Evolutionary conservation across 1,139 yeast species (phyloP).

Genomic region (Starmera stellimalicola): DNA sequence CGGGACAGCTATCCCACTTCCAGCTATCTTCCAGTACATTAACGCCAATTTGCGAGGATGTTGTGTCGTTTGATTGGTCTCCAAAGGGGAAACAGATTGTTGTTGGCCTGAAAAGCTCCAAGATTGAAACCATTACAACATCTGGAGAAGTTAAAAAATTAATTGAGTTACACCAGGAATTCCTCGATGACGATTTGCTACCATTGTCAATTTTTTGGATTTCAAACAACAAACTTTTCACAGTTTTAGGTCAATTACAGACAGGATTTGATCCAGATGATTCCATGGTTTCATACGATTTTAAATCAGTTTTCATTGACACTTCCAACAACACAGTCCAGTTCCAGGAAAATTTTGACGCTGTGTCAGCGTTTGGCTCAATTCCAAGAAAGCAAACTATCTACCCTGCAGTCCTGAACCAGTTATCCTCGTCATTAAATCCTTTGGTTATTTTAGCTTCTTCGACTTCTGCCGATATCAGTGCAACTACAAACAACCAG

Average conservation of each 20-base stretch:
- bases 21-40: conserved; percentile 4
- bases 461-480: conserved; percentile 54
- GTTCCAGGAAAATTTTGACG: conserved; percentile 34
- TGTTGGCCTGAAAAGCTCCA: conserved; percentile 18
- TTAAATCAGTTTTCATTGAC: conserved; percentile 8
- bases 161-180: conserved; percentile 15
- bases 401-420: conserved; percentile 33
- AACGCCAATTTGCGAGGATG: conserved; percentile 10
- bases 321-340: conserved; percentile 7
- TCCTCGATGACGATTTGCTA: conserved; percentile 6
- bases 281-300: conserved; percentile 9
- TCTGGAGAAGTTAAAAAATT: conserved; percentile 18
- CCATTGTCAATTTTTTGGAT: conserved; percentile 15
- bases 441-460: conserved; percentile 39
- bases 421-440: conserved; percentile 33
- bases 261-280: conserved; percentile 11
- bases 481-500: conserved; percentile 29
- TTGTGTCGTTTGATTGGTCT: conserved; percentile 24
- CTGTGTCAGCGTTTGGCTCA: conserved; percentile 52
- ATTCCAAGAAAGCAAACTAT: conserved; percentile 39
- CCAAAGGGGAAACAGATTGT: conserved; percentile 25
- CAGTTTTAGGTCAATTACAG: conserved; percentile 11
- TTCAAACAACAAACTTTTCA: conserved; percentile 7
- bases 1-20: conserved; percentile 11
- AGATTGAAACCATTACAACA: conserved; percentile 16